Evolutionary conservation across 495 filamentous ascomycete species (phyloP), one percentile per base, ranked within the genome.

Genomic region (Aspergillus sclerotiicarbonarius): DNA sequence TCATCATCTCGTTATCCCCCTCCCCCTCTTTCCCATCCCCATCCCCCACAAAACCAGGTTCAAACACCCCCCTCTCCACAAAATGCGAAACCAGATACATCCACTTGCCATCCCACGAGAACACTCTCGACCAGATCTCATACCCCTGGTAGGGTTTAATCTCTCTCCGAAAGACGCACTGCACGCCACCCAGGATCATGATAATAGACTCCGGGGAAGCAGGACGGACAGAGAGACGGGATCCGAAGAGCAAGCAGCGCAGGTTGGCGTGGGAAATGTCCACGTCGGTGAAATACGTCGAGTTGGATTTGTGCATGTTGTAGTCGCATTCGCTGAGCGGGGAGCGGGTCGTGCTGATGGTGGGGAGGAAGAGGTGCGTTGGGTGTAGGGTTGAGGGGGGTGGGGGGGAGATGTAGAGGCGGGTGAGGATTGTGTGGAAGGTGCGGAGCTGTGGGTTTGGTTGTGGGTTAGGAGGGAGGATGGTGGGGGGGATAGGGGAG

Each of bases 201-300:
- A 19, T 67, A 58, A 21, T 50, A 25, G 48, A 6, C 15, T 18
- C 51, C 58, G 72, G 13, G 66, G 55, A 33, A 63, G 69, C 25
- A 82, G 75, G 0, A 78, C 82, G 37, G 37, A 37, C 3, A 37
- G 33, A 12, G 37, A 41, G 0, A 6, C 37, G 13, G 10, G 37
- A 59, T 67, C 80, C 63, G 21, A 89, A 72, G 0, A 92, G 72
- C 53, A 82, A 80, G 50, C 73, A 74, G 33, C 85, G 69, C 0
- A 89, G 72, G 61, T 90, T 86, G 0, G 84, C 84, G 13, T 90
- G 85, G 35, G 82, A 77, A 31, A 90, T 80, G 73, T 93, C 90
- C 16, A 91, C 79, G 70, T 93, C 90, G 66, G 84, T 75, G 70
- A 92, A 92, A 78, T 91, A 93, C 5, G 90, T 93, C 56, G 77